A percentile compares a stretch with the other conserved stretches of the same genome.
These are phyloP conservation scores for Yarrowia sp. DNA, from an alignment of 805 yeast genomes.

Conservation along the genomic window DNA sequence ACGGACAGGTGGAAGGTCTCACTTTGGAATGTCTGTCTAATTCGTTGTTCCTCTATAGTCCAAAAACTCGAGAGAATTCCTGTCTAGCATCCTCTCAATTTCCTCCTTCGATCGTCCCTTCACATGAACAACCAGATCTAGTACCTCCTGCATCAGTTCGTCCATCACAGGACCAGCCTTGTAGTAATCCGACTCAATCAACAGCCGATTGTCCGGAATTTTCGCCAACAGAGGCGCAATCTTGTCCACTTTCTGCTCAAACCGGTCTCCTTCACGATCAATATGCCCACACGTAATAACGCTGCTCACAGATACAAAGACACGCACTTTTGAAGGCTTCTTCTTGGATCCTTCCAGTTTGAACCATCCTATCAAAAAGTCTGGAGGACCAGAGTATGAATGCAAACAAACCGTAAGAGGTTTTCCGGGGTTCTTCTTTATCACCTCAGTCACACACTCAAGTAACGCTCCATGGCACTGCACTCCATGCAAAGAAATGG, in stretches of 20 bases:
- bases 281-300: conserved; percentile 50
- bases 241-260: conserved; percentile 27
- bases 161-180: conserved; percentile 47
- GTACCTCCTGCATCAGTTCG: conserved; percentile 38
- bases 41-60: background rate
- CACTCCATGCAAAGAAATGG: conserved; percentile 85
- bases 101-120: conserved; percentile 6
- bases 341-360: conserved; percentile 35
- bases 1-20: too few species aligned
- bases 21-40: too few species aligned
- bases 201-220: conserved; percentile 52
- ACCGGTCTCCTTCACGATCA: conserved; percentile 39
- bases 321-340: conserved; percentile 41
- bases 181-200: conserved; percentile 63
- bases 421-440: conserved; percentile 37
- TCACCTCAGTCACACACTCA: conserved; percentile 52
- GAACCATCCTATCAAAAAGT: conserved; percentile 53
- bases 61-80: conserved; percentile 4
- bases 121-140: conserved; percentile 17
- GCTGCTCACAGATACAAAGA: conserved; percentile 62
- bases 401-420: conserved; percentile 68
- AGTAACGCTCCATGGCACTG: conserved; percentile 71
- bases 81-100: background rate
- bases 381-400: conserved; percentile 84
- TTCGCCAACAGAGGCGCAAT: conserved; percentile 44